Conservation (phyloP, 1,139 yeast species). For the Blastobotrys aristatus region DNA sequence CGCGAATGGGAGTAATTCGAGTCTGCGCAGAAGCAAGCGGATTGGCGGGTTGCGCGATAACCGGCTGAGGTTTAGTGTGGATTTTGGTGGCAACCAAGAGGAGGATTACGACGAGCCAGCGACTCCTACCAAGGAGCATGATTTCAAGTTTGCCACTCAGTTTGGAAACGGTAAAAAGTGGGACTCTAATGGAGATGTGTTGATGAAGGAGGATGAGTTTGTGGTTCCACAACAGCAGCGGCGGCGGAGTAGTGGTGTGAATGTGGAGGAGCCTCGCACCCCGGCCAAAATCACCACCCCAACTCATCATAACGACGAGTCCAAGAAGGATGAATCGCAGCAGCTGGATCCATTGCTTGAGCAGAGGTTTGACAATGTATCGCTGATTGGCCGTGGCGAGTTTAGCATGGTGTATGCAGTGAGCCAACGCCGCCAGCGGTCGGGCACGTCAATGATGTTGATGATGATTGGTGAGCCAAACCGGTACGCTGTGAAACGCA, state of each 20-base stretch:
- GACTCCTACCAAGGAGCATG: slow-evolving; percentile 23
- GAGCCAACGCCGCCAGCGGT: slow-evolving; percentile 8
- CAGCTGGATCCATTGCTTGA: slow-evolving; percentile 50
- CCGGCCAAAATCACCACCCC: slow-evolving; percentile 26
- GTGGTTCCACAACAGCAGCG: slow-evolving; percentile 3
- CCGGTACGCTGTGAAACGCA: slow-evolving; percentile 76
- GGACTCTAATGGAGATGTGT: not conserved
- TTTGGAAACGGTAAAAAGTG: not conserved
- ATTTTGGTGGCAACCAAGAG: slow-evolving; percentile 10
- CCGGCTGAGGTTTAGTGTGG: slow-evolving; percentile 23
- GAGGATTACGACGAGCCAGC: slow-evolving; percentile 18
- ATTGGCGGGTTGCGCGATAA: slow-evolving; percentile 24
- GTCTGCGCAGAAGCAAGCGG: not conserved
- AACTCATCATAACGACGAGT: slow-evolving; percentile 13
- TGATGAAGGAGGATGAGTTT: slow-evolving; percentile 2
- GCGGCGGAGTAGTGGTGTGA: not conserved
- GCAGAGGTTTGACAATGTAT: slow-evolving; percentile 67
- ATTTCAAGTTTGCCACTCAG: not conserved
- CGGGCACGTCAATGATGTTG: not conserved
- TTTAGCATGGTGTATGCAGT: slow-evolving; percentile 82
- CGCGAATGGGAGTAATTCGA: slow-evolving; percentile 1
- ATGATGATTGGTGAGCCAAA: slow-evolving; percentile 16
- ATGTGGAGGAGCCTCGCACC: slow-evolving; percentile 18
- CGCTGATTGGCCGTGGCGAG: slow-evolving; percentile 76
- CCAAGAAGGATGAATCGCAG: not conserved